Percentiles rank a stretch among this genome's conserved stretches.
Conservation (phyloP, 306 rosid genomes). For the Acacia acuminata region DNA sequence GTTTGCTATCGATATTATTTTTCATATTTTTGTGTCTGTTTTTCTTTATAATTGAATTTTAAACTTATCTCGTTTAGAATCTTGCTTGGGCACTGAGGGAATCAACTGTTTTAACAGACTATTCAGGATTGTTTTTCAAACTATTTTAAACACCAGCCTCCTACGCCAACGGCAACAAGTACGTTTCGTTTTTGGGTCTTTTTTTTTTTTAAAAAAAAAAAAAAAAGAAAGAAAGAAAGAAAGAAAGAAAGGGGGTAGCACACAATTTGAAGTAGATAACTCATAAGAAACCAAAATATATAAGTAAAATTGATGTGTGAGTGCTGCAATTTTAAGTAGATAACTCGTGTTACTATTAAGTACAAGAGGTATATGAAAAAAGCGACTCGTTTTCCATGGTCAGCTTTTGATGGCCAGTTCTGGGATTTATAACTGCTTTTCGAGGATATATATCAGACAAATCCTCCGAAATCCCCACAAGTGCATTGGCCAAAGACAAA, state of each 20-base stretch:
- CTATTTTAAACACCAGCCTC: not conserved
- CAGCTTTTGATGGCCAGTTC: slow-evolving; percentile 25
- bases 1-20: not conserved
- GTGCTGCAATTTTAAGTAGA: slow-evolving; percentile 4
- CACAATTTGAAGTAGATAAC: not conserved
- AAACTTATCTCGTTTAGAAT: not conserved
- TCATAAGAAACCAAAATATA: slow-evolving; percentile 18
- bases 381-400: slow-evolving; percentile 26
- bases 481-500: slow-evolving; percentile 75
- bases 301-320: not conserved
- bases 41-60: not conserved
- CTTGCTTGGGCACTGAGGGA: not conserved
- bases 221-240: too few species aligned
- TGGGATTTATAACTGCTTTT: not conserved
- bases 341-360: not conserved
- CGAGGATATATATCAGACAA: slow-evolving; percentile 39
- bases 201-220: too few species aligned
- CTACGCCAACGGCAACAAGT: not conserved
- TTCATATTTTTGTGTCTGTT: not conserved
- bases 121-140: not conserved
- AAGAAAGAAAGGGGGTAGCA: not conserved
- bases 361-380: slow-evolving; percentile 6
- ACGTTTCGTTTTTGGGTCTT: not conserved
- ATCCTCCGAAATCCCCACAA: slow-evolving; percentile 65
- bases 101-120: not conserved